Base-by-base conservation (phyloP, 73 alveolate genomes). In the Paramecium octaurelia region DNA sequence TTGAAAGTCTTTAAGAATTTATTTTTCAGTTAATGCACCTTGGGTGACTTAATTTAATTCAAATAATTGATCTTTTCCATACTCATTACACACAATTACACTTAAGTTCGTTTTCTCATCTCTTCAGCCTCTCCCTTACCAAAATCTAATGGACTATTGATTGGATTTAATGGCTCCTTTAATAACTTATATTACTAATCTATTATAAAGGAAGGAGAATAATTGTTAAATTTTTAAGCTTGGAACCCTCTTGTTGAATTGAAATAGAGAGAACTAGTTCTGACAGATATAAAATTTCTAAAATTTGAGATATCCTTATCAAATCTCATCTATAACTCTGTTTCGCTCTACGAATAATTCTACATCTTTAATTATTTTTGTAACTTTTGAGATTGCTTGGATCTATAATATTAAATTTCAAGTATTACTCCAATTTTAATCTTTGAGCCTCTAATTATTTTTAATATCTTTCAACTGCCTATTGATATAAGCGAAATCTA, bases 71-170 rank as follows among this genome's bases (percentile, higher is more conserved):
- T 68, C 24, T 68, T 68, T 43, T 68, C 85, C 48, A 68, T 31
- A 68, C 48, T 68, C 85, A 68, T 68, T 16, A 68, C 85, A 34
- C 54, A 68, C 7, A 68, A 35, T 20, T 68, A 23, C 24, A 68
- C 48, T 31, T 68, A 35, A 14, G 42, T 68, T 68, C 85, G 23
- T 68, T 68, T 68, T 31, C 48, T 68, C 85, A 68, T 68, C 8
- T 68, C 85, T 35, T 68, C 85, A 27, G 48, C 85, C 10, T 68
- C 85, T 24, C 85, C 85, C 11, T 68, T 68, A 0, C 85, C 85
- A 24, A 68, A 68, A 68, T 68, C 85, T 35, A 68, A 24, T 3
- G 54, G 48, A 34, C 48, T 35, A 34, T 31, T 35, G 9, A 68
- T 68, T 68, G 85, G 85, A 34, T 29, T 68, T 16, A 68, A 21